Percentiles rank a stretch among this genome's conserved stretches.
These are phyloP conservation scores for Glarea lozoyensis DNA, from an alignment of 495 filamentous ascomycete species.

Conservation along the genomic window DNA sequence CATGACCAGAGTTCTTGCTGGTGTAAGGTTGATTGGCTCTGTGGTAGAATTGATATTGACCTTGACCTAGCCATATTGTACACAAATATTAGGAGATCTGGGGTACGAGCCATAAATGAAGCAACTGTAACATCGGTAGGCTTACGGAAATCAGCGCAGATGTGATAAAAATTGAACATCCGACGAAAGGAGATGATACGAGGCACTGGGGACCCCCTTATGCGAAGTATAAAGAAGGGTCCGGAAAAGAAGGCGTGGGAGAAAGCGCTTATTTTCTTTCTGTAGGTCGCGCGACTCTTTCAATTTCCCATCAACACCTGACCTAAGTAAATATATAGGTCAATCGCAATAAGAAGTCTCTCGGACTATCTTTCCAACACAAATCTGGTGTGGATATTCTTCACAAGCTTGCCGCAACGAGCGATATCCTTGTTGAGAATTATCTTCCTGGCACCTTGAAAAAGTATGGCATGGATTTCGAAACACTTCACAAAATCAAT, in stretches of 20 bases:
- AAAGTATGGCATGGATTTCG: constrained; percentile 86
- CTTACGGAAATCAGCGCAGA: constrained; percentile 57
- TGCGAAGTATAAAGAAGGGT: constrained; percentile 57
- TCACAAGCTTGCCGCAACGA: constrained; percentile 72
- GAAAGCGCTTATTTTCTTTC: constrained; percentile 93
- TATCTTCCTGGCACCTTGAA: constrained; percentile 86
- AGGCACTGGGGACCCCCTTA: constrained; percentile 95
- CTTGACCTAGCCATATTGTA: constrained; percentile 75
- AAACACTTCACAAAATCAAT: constrained; percentile 68
- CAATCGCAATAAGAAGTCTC: constrained; percentile 93
- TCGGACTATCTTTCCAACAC: constrained; percentile 85
- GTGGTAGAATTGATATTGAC: constrained; percentile 1
- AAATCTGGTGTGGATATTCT: constrained; percentile 75
- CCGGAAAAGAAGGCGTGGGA: constrained; percentile 60
- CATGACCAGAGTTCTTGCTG: constrained; percentile 93
- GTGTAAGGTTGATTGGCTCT: constrained; percentile 46
- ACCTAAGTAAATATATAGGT: constrained; percentile 40
- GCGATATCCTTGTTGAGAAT: constrained; percentile 93
- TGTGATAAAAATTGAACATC: constrained; percentile 95
- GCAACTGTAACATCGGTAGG: constrained; percentile 14
- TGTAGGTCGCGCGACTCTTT: constrained; percentile 32
- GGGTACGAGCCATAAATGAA: constrained; percentile 51
- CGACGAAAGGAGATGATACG: constrained; percentile 84
- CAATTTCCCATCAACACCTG: background rate
- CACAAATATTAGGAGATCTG: constrained; percentile 92